A percentile compares a stretch with the other conserved stretches of the same genome.
Evolutionary conservation across 2,329 filamentous ascomycete genomes (phyloP).

Genomic region (Paecilomyces fulvus): DNA sequence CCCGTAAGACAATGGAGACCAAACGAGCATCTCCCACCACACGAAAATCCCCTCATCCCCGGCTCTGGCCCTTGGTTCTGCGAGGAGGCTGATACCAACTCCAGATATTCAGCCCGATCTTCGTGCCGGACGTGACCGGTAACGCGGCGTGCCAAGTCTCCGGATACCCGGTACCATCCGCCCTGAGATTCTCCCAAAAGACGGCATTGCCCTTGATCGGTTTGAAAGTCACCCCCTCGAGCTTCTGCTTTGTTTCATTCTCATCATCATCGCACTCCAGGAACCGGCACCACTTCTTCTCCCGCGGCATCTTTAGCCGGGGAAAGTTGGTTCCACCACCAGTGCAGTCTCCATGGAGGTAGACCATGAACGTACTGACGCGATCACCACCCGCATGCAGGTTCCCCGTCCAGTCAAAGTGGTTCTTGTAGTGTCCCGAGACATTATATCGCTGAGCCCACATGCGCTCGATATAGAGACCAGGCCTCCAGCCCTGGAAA

Average conservation of each 20-base stretch:
- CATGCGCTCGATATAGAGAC: conserved; percentile 52
- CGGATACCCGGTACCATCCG: conserved; percentile 47
- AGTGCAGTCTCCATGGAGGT: conserved; percentile 43
- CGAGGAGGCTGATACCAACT: conserved; percentile 47
- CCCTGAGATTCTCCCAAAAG: conserved; percentile 53
- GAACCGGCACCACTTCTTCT: conserved; percentile 48
- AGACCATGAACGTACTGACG: conserved; percentile 55
- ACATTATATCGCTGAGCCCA: conserved; percentile 53
- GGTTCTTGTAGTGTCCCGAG: conserved; percentile 50
- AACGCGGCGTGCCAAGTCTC: conserved; percentile 56
- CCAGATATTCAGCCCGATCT: conserved; percentile 58
- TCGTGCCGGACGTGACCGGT: conserved; percentile 47
- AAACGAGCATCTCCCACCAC: background rate
- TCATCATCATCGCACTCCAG: conserved; percentile 43
- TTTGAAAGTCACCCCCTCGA: conserved; percentile 48
- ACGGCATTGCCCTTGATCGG: conserved; percentile 51
- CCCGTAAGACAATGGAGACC: background rate
- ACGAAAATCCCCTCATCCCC: background rate
- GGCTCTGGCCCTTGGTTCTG: background rate
- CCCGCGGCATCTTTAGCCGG: conserved; percentile 36
- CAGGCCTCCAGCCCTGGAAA: conserved; percentile 53
- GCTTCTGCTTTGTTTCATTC: conserved; percentile 13
- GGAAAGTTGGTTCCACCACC: conserved; percentile 57
- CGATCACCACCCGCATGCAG: conserved; percentile 32
- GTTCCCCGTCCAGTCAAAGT: conserved; percentile 50